A percentile compares a stretch with the other conserved stretches of the same genome.
Evolutionary conservation across 202 grass and related monocot species (phyloP).

Genomic region (Miscanthus sacchariflorus): DNA sequence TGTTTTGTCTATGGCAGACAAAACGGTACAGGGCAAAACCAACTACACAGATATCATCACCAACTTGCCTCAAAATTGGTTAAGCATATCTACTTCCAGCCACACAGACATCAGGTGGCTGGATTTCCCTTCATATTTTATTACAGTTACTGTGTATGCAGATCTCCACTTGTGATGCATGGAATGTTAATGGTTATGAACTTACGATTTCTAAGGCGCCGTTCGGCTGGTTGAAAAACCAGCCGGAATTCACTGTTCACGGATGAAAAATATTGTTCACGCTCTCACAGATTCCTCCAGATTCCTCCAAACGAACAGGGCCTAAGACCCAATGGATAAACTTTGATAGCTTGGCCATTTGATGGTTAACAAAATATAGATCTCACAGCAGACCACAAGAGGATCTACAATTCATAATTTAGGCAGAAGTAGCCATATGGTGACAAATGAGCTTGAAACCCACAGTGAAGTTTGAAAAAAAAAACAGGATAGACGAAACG

Average conservation of each 20-base stretch:
- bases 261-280: too few species aligned
- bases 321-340: slow-evolving; percentile 3
- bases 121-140: slow-evolving; percentile 25
- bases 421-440: background rate
- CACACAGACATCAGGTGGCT: slow-evolving; percentile 29
- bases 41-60: slow-evolving; percentile 28
- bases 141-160: background rate
- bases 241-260: too few species aligned
- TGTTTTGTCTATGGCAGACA: slow-evolving; percentile 42
- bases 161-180: slow-evolving; percentile 23
- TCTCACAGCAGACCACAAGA: background rate
- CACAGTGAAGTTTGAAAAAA: background rate
- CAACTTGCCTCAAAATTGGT: slow-evolving; percentile 23
- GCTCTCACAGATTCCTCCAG: too few species aligned
- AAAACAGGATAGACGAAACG: background rate
- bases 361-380: slow-evolving; percentile 18
- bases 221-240: too few species aligned
- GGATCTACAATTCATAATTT: background rate
- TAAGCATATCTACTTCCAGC: slow-evolving; percentile 32
- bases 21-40: slow-evolving; percentile 45
- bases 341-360: background rate
- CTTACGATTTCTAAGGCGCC: background rate
- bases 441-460: background rate
- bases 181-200: background rate
- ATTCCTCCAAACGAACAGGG: too few species aligned